Percentiles rank a stretch among this genome's conserved stretches.
Evolutionary conservation across 345 rosid genomes (phyloP).

Genomic region (Populus deltoides): DNA sequence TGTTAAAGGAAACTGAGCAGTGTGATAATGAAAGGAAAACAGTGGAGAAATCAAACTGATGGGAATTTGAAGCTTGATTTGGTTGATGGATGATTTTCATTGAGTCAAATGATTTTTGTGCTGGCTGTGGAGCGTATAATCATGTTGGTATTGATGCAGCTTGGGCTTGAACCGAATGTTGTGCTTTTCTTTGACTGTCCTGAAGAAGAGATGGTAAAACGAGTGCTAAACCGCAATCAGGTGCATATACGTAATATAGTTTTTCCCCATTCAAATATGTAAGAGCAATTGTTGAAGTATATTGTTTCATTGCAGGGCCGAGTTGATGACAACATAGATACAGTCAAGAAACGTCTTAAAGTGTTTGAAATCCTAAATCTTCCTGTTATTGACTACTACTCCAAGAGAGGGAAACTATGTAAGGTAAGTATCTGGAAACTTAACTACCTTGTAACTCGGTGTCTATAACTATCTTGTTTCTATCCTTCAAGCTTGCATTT

Average conservation of each 20-base stretch:
- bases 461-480: background rate
- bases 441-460: background rate
- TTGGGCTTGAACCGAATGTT: constrained; percentile 28
- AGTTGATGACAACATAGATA: constrained; percentile 29
- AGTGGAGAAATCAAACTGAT: background rate
- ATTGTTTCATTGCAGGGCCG: constrained; percentile 24
- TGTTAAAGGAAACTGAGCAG: background rate
- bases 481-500: background rate
- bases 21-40: background rate
- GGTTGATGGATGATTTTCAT: background rate
- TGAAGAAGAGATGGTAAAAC: constrained; percentile 32
- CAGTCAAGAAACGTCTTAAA: constrained; percentile 25
- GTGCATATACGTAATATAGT: constrained; percentile 4
- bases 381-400: constrained; percentile 73
- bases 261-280: background rate
- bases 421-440: constrained; percentile 36
- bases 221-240: constrained; percentile 32
- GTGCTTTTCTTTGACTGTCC: constrained; percentile 31
- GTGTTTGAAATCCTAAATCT: constrained; percentile 45
- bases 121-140: background rate
- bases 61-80: background rate
- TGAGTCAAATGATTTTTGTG: background rate
- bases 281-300: background rate
- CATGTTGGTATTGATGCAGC: constrained; percentile 17
- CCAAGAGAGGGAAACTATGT: constrained; percentile 70